phyloP scores from a whole-genome alignment of 495 filamentous ascomycete genomes.

The Penicillium bialowiezense region DNA sequence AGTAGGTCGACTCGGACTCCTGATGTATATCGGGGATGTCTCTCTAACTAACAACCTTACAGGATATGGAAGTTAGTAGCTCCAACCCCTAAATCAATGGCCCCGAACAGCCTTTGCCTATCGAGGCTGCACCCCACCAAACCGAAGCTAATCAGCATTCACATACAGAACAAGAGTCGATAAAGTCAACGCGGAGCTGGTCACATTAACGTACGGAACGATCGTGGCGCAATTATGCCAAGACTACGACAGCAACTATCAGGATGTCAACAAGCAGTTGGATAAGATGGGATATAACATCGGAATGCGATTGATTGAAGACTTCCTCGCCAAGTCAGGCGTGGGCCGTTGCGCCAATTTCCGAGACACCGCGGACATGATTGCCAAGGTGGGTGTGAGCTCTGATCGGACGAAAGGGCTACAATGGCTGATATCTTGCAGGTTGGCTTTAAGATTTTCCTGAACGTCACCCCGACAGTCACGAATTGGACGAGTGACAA shows the following conservation, averaged over 20 bases:
- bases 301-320: conserved; percentile 91
- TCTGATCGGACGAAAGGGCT: not conserved
- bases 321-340: conserved; percentile 93
- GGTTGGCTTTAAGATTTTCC: conserved; percentile 98
- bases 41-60: conserved; percentile 16
- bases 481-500: conserved; percentile 95
- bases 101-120: not conserved
- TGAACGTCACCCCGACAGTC: conserved; percentile 94
- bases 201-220: conserved; percentile 95
- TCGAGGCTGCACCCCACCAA: not conserved
- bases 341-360: conserved; percentile 89
- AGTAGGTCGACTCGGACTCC: conserved; percentile 59
- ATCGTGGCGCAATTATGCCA: conserved; percentile 96
- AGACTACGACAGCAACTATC: conserved; percentile 90
- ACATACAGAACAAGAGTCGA: conserved; percentile 56
- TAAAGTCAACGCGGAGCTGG: conserved; percentile 86
- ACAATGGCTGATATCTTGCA: conserved; percentile 29
- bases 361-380: conserved; percentile 92
- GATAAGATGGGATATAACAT: conserved; percentile 99
- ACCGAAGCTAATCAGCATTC: conserved; percentile 8
- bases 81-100: conserved; percentile 8
- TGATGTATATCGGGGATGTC: conserved; percentile 22
- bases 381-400: conserved; percentile 68
- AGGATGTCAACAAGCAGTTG: conserved; percentile 90
- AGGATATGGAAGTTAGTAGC: conserved; percentile 96